Evolutionary conservation across 805 yeast species (phyloP), one percentile per base, ranked within the genome.

Genomic region (Candida maltosa): DNA sequence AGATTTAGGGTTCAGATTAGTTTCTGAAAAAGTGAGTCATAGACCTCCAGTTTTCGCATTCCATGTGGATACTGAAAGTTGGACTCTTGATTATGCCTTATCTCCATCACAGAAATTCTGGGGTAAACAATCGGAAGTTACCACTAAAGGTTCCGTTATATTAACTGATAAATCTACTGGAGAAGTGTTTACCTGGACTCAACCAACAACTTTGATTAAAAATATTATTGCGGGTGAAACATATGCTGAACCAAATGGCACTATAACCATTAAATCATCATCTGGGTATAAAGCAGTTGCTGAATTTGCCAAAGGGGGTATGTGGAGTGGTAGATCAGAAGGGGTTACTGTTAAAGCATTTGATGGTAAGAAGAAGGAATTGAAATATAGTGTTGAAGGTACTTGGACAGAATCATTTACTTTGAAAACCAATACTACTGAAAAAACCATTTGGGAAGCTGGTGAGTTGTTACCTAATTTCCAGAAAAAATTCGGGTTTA

Each of bases 201-300:
- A 81, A 45, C 97, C 98, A 6, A 78, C 84, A 1, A 80, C 94
- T 0, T 71, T 86, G 48, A 62, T 93, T 48, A 82, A 91, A 49
- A 91, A 91, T 53, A 71, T 93, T 31, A 78, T 93, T 49, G 96
- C 97, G 2, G 97, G 98, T 17, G 98, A 93, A 50, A 84, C 87
- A 56, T 93, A 89, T 57, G 70, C 87, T 10, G 98, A 93, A 54
- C 98, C 98, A 1, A 68, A 73, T 2, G 80, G 86, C 12, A 59
- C 78, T 3, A 69, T 87, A 41, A 76, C 81, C 0, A 69, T 93
- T 2, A 72, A 75, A 30, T 76, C 88, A 2, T 76, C 87, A 2
- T 65, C 64, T n/a, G 94, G 94, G 0, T 68, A 72, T 26, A 76
- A 69, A 42, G 86, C 95, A 1, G 69, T 73, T 3, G 79, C 86